phyloP scores from a whole-genome alignment of 179 eudicot genomes.

The Spinacia oleracea region DNA sequence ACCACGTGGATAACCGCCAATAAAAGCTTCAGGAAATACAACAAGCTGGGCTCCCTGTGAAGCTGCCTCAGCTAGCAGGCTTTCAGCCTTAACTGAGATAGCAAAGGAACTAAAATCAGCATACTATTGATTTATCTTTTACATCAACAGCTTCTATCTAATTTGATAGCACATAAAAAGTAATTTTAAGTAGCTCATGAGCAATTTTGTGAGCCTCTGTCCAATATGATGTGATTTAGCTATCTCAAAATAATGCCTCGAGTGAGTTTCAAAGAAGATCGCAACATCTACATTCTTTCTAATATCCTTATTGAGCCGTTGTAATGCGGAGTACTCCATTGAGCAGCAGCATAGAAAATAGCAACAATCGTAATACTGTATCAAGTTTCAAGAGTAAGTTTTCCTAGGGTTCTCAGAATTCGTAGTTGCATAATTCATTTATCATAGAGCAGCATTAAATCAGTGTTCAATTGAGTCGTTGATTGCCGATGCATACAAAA shows the following conservation, averaged over 20 bases:
- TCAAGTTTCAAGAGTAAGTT: too few relatives aligned
- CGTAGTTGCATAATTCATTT: too few relatives aligned
- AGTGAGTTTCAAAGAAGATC: too few relatives aligned
- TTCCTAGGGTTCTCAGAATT: too few relatives aligned
- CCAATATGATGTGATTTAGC: background rate
- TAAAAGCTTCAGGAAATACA: constrained; percentile 95
- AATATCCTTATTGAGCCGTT: too few relatives aligned
- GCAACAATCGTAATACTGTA: too few relatives aligned
- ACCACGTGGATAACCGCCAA: constrained; percentile 98
- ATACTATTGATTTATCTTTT: background rate
- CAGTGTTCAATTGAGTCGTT: background rate
- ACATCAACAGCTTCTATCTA: background rate
- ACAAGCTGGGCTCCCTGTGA: constrained; percentile 88
- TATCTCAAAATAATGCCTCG: too few relatives aligned
- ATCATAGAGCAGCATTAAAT: too few relatives aligned
- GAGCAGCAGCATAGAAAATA: too few relatives aligned
- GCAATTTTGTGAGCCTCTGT: background rate
- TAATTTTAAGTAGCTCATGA: background rate
- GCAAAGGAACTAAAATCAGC: background rate
- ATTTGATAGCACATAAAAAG: background rate
- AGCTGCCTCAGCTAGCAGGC: constrained; percentile 88
- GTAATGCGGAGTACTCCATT: too few relatives aligned
- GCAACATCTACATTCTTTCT: too few relatives aligned
- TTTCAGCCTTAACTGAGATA: constrained; percentile 84
- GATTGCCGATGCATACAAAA: background rate